Conservation (phyloP, 352 stramenopile species). For the Pythium rishiriense region DNA sequence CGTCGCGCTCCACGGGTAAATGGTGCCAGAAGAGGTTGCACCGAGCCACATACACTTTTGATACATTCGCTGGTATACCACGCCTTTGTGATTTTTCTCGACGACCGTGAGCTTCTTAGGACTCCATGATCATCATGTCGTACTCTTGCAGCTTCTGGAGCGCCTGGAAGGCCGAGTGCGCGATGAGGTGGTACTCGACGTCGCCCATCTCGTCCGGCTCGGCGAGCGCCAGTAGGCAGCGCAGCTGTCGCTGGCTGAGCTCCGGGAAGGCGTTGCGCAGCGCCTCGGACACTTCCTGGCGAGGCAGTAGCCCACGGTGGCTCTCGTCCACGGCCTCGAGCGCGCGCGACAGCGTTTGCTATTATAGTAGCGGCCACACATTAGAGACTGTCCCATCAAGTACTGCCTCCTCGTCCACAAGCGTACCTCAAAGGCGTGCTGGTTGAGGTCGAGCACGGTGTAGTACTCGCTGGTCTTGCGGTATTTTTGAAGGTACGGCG, state of each 20-base stretch:
- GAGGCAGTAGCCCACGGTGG: constrained; percentile 51
- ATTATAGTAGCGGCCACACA: too few species aligned
- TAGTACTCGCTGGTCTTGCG: constrained; percentile 80
- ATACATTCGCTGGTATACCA: too few species aligned
- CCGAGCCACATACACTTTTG: too few species aligned
- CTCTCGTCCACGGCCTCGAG: constrained; percentile 71
- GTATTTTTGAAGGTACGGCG: constrained; percentile 59
- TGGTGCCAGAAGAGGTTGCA: too few species aligned
- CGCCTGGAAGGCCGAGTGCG: constrained; percentile 69
- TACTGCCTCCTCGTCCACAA: too few species aligned
- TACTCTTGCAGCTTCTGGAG: constrained; percentile 85
- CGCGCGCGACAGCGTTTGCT: constrained; percentile 58
- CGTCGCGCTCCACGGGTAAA: too few species aligned
- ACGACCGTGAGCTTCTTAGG: constrained; percentile 23
- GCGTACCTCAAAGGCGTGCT: constrained; percentile 72
- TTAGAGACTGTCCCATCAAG: too few species aligned
- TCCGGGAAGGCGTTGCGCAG: constrained; percentile 67
- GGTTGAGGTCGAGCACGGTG: constrained; percentile 71
- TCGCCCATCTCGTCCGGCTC: constrained; percentile 70
- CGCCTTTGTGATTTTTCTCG: too few species aligned
- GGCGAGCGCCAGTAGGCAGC: constrained; percentile 62
- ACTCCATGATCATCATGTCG: constrained; percentile 75
- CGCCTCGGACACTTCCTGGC: constrained; percentile 53
- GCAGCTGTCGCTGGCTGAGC: constrained; percentile 60
- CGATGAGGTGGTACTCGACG: constrained; percentile 68